A percentile compares a stretch with the other conserved stretches of the same genome.
Evolutionary conservation across 441 rosid genomes (phyloP).

Genomic region (Hura crepitans): DNA sequence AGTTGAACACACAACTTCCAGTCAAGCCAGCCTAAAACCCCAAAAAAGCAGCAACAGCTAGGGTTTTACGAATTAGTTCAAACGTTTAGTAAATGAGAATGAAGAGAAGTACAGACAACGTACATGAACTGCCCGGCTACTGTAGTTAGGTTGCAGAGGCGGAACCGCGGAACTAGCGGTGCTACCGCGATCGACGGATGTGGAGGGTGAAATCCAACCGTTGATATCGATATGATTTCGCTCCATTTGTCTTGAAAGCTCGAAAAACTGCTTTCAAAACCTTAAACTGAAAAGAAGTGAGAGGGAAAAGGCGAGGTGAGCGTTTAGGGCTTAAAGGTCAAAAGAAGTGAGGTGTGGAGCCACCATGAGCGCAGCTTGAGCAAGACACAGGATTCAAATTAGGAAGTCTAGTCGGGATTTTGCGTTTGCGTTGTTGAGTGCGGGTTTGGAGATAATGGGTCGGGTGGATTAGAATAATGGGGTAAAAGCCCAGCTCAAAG

Average conservation of each 20-base stretch:
- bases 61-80: neutral
- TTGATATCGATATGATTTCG: slow-evolving; percentile 20
- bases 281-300: neutral
- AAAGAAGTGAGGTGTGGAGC: too few relatives aligned
- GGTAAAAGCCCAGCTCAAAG: too few relatives aligned
- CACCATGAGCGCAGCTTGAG: too few relatives aligned
- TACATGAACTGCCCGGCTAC: slow-evolving; percentile 51
- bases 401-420: too few relatives aligned
- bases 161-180: slow-evolving; percentile 26
- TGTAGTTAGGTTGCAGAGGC: slow-evolving; percentile 39
- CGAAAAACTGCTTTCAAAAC: neutral
- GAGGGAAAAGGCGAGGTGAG: neutral
- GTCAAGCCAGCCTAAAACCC: slow-evolving; percentile 8
- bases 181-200: slow-evolving; percentile 23
- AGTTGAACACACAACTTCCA: neutral
- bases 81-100: too few relatives aligned
- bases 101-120: neutral
- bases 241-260: slow-evolving; percentile 32
- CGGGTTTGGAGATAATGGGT: too few relatives aligned
- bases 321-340: neutral
- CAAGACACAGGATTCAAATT: too few relatives aligned
- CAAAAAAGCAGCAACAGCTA: neutral
- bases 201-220: slow-evolving; percentile 28
- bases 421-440: too few relatives aligned
- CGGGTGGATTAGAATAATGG: too few relatives aligned